These are phyloP conservation scores for Conticribra weissflogii DNA, from an alignment of 108 stramenopile species.

Conservation along the genomic window DNA sequence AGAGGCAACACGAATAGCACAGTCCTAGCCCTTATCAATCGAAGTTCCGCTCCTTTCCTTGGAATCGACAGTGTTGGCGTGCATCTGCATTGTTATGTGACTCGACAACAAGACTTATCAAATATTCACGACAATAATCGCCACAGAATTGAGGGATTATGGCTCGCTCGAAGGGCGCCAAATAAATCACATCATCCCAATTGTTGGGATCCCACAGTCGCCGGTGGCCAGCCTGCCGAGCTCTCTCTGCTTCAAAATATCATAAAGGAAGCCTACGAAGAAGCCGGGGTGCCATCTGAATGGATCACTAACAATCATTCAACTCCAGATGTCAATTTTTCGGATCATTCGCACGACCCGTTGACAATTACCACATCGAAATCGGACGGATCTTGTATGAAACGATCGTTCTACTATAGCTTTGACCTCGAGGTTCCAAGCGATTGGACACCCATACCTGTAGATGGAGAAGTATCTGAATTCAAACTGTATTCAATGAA, in stretches of 20 bases:
- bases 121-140: background rate
- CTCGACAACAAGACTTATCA: constrained; percentile 2
- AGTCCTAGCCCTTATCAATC: constrained; percentile 29
- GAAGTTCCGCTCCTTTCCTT: constrained; percentile 39
- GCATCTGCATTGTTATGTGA: constrained; percentile 47
- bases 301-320: constrained; percentile 10
- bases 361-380: constrained; percentile 46
- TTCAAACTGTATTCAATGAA: constrained; percentile 40
- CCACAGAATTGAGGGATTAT: constrained; percentile 22
- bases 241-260: constrained; percentile 41
- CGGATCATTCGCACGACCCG: constrained; percentile 22
- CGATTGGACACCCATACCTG: constrained; percentile 27
- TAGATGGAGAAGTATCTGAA: constrained; percentile 47
- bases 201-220: constrained; percentile 53
- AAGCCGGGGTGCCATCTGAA: constrained; percentile 44
- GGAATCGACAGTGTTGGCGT: constrained; percentile 47
- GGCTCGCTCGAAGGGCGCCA: constrained; percentile 46
- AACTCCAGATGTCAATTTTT: constrained; percentile 9
- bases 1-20: background rate
- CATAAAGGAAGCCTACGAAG: constrained; percentile 49
- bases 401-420: constrained; percentile 49
- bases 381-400: constrained; percentile 43
- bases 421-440: constrained; percentile 42
- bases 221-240: constrained; percentile 43
- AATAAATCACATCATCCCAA: constrained; percentile 50